phyloP scores from a whole-genome alignment of 192 early-diverging fungal genomes.

The Phlyctochytrium planicorne region DNA sequence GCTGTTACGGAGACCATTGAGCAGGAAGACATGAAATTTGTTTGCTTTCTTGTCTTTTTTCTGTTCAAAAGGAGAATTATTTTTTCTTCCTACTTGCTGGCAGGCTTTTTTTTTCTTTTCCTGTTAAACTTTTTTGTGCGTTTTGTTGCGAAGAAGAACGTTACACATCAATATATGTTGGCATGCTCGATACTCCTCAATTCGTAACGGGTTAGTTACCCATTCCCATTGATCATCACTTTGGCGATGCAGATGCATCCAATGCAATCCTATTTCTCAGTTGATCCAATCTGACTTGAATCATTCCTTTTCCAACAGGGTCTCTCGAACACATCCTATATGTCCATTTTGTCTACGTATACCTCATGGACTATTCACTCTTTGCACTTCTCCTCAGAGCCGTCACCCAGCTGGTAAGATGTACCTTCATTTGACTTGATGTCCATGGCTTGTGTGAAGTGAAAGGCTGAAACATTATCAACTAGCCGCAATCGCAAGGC shows the following conservation, averaged over 20 bases:
- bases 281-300: not conserved
- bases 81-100: no score
- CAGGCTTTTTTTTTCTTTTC: no score
- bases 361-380: conserved; percentile 26
- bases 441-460: not conserved
- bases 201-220: not conserved
- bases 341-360: conserved; percentile 24
- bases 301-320: conserved; percentile 1
- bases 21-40: no score
- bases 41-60: no score
- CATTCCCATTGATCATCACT: not conserved
- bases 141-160: no score
- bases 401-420: conserved; percentile 20
- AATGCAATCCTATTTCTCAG: not conserved
- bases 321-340: conserved; percentile 34
- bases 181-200: not conserved
- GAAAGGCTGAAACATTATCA: not conserved
- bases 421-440: not conserved
- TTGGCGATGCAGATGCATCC: not conserved
- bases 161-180: no score
- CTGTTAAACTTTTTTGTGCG: no score
- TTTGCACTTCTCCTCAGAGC: conserved; percentile 26
- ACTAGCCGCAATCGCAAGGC: conserved; percentile 12
- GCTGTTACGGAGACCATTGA: no score
- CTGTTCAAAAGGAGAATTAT: no score